These are phyloP conservation scores for Onygenales sp. DNA, from an alignment of 2,329 filamentous ascomycete species.

Conservation along the genomic window DNA sequence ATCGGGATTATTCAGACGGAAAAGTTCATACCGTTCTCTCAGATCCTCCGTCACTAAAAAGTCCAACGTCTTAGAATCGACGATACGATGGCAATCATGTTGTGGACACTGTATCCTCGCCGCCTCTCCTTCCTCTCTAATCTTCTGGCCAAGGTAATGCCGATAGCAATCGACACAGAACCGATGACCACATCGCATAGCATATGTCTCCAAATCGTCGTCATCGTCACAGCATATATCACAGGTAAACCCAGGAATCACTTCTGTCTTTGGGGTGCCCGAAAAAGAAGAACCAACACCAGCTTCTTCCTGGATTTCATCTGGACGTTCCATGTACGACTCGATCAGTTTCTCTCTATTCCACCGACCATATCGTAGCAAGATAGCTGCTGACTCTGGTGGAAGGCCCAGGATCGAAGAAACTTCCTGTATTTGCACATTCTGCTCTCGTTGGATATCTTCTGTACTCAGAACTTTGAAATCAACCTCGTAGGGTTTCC, in stretches of 20 bases:
- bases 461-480: slow-evolving; percentile 70
- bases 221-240: slow-evolving; percentile 95
- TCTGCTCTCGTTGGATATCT: slow-evolving; percentile 78
- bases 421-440: slow-evolving; percentile 78
- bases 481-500: slow-evolving; percentile 70
- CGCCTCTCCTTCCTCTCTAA: slow-evolving; percentile 88
- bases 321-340: slow-evolving; percentile 84
- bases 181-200: slow-evolving; percentile 88
- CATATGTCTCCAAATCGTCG: slow-evolving; percentile 67
- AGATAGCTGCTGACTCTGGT: slow-evolving; percentile 80
- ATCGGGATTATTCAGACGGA: background rate
- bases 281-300: slow-evolving; percentile 62
- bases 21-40: slow-evolving; percentile 41
- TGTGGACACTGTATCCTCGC: slow-evolving; percentile 89
- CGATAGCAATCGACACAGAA: slow-evolving; percentile 90
- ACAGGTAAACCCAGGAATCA: slow-evolving; percentile 69
- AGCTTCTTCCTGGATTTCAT: slow-evolving; percentile 71
- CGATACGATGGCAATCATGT: slow-evolving; percentile 76
- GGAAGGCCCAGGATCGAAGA: slow-evolving; percentile 83
- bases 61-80: slow-evolving; percentile 81
- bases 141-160: slow-evolving; percentile 87
- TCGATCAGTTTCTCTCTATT: slow-evolving; percentile 94
- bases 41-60: slow-evolving; percentile 56
- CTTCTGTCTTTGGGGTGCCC: slow-evolving; percentile 57
- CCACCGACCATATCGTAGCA: slow-evolving; percentile 84